Evolutionary conservation across 495 filamentous ascomycete genomes (phyloP).

Genomic region (Penicillium paxilli): DNA sequence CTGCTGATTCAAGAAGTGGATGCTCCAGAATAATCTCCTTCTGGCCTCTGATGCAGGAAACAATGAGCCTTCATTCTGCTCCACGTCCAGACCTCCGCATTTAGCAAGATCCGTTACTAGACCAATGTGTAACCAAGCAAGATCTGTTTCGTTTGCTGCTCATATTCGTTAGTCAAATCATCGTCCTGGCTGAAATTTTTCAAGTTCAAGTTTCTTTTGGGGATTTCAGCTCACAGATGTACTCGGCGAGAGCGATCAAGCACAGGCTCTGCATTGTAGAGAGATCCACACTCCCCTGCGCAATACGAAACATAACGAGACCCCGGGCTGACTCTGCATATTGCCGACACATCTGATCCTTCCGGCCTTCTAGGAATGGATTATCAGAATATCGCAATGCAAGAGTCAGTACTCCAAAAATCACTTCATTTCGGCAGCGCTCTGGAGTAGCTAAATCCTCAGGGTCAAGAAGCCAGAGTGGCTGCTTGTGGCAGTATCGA

Average conservation of each 20-base stretch:
- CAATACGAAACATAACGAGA: slow-evolving; percentile 39
- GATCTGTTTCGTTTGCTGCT: slow-evolving; percentile 25
- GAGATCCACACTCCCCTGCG: slow-evolving; percentile 39
- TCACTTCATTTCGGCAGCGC: slow-evolving; percentile 30
- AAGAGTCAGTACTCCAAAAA: slow-evolving; percentile 39
- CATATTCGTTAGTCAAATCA: background rate
- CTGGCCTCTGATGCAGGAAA: slow-evolving; percentile 30
- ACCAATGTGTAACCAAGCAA: slow-evolving; percentile 22
- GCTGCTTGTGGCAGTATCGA: slow-evolving; percentile 45
- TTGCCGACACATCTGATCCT: slow-evolving; percentile 29
- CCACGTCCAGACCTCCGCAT: slow-evolving; percentile 38
- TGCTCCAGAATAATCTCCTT: slow-evolving; percentile 42
- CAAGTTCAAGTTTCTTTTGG: no score
- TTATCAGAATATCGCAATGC: slow-evolving; percentile 33
- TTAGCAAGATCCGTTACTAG: slow-evolving; percentile 31
- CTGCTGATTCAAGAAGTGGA: slow-evolving; percentile 42
- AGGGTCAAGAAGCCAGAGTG: slow-evolving; percentile 43
- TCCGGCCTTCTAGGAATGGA: slow-evolving; percentile 14
- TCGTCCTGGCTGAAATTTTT: no score
- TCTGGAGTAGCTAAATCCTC: slow-evolving; percentile 30
- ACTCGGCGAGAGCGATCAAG: slow-evolving; percentile 39
- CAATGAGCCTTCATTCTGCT: slow-evolving; percentile 24
- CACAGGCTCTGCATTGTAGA: slow-evolving; percentile 43
- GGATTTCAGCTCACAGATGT: slow-evolving; percentile 27
- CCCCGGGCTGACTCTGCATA: slow-evolving; percentile 38